Evolutionary conservation across 2,329 filamentous ascomycete species (phyloP), one percentile per base, ranked within the genome.

Genomic region (Aspergillus puulaauensis): DNA sequence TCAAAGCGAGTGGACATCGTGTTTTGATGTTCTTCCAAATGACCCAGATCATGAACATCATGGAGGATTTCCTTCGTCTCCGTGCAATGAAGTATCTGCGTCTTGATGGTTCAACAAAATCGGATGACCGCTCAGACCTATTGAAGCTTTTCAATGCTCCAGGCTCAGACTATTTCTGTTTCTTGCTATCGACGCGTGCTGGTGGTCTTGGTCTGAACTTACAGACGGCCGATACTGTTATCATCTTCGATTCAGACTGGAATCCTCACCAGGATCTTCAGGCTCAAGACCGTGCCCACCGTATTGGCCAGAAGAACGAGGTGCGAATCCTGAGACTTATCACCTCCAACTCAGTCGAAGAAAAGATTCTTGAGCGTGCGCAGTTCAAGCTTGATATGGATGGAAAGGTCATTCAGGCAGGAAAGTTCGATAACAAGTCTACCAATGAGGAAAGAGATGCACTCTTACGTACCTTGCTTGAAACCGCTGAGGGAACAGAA

Each of bases 11-110:
- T 1, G 91, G 91, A 15, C 95, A 99, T 85, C 90, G 95, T 76
- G 92, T 98, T 27, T 82, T 99, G 74, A 98, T 99, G 90, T 99
- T 99, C 84, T 99, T 99, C 83, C 95, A 99, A 75, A 99, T 99
- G 95, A 99, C 95, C 4, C 93, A 96, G 61, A 99, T 99, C 73
- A 99, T 99, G 95, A 96, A 99, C 77, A 99, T 99, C 70, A 98
- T 99, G 95, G 95, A 99, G 68, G 95, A 99, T 73, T 99, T 96
- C 74, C 78, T 99, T 61, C 89, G 93, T 3, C 89, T 91, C 70
- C 86, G 91, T 63, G 89, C 88, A 47, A 82, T 96, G 65, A 83
- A 90, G 69, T 99, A 96, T 73, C 83, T 99, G 64, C 92, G 95
- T 73, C 82, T 99, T 59, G 95, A 99, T 70, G 95, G 95, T 80